Evolutionary conservation across 306 rosid genomes (phyloP).

Genomic region (Inga laurina): DNA sequence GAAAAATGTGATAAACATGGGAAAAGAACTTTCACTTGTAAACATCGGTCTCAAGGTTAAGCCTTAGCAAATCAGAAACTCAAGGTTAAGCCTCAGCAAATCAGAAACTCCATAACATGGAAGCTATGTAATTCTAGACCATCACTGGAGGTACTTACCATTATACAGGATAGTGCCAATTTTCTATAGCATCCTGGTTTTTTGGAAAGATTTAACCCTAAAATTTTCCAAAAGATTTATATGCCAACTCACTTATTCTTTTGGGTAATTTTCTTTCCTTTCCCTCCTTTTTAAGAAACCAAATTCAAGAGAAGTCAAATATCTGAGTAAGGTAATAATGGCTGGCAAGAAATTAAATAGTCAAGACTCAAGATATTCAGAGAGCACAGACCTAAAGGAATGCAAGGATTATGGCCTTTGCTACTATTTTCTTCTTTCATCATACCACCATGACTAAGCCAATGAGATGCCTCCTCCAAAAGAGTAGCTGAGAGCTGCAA

Average conservation of each 20-base stretch:
- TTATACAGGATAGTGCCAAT: neutral
- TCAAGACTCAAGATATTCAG: neutral
- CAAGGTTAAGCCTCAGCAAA: neutral
- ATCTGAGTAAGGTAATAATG: neutral
- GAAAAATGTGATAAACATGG: slow-evolving; percentile 6
- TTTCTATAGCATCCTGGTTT: slow-evolving; percentile 8
- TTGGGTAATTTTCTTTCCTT: neutral
- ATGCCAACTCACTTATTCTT: neutral
- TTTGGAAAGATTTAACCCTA: neutral
- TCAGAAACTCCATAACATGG: neutral
- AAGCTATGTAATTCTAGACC: neutral
- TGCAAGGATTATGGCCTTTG: neutral
- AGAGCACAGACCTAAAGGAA: neutral
- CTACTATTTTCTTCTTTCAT: slow-evolving; percentile 27
- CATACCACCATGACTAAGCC: slow-evolving; percentile 38
- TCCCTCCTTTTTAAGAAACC: neutral
- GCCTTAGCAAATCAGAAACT: neutral
- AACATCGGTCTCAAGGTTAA: neutral
- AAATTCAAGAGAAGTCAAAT: neutral
- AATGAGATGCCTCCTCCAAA: slow-evolving; percentile 58
- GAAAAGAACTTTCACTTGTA: neutral
- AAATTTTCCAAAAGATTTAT: slow-evolving; percentile 2
- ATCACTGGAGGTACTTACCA: neutral
- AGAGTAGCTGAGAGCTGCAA: slow-evolving; percentile 61
- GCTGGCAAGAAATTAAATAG: neutral